Evolutionary conservation across 345 rosid species (phyloP).

Genomic region (Pistacia atlantica): DNA sequence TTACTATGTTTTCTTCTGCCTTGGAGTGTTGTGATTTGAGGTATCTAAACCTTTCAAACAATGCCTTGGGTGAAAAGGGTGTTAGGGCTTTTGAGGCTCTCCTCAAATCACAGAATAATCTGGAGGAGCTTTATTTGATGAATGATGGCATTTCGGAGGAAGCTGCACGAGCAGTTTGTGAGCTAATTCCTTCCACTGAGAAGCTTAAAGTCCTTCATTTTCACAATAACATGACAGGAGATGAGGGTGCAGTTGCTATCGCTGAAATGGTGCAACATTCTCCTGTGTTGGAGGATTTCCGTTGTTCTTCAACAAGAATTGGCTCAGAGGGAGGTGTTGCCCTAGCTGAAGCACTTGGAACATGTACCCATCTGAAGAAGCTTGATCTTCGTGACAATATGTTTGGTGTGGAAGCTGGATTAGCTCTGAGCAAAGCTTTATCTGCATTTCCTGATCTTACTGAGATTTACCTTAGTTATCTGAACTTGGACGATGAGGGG

Average conservation of each 20-base stretch:
- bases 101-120: conserved; percentile 61
- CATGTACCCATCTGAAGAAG: conserved; percentile 64
- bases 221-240: conserved; percentile 95
- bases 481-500: conserved; percentile 89
- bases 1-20: conserved; percentile 71
- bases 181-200: conserved; percentile 75
- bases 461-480: conserved; percentile 77
- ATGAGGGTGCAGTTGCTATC: conserved; percentile 76
- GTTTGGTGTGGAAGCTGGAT: conserved; percentile 84
- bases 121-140: conserved; percentile 85
- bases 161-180: conserved; percentile 82
- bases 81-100: conserved; percentile 78
- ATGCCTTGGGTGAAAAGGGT: conserved; percentile 96
- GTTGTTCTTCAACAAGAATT: conserved; percentile 81
- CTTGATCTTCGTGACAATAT: conserved; percentile 92
- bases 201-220: conserved; percentile 79
- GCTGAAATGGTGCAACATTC: conserved; percentile 62
- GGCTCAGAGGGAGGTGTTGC: conserved; percentile 86
- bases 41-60: conserved; percentile 78
- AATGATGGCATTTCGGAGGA: conserved; percentile 92
- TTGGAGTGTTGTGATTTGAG: conserved; percentile 69
- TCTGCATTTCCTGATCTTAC: conserved; percentile 49
- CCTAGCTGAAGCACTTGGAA: conserved; percentile 63
- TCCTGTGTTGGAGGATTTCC: conserved; percentile 68
- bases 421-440: conserved; percentile 63